Conservation (phyloP, 2,329 filamentous ascomycete genomes). For the Gyromitra esculenta region DNA sequence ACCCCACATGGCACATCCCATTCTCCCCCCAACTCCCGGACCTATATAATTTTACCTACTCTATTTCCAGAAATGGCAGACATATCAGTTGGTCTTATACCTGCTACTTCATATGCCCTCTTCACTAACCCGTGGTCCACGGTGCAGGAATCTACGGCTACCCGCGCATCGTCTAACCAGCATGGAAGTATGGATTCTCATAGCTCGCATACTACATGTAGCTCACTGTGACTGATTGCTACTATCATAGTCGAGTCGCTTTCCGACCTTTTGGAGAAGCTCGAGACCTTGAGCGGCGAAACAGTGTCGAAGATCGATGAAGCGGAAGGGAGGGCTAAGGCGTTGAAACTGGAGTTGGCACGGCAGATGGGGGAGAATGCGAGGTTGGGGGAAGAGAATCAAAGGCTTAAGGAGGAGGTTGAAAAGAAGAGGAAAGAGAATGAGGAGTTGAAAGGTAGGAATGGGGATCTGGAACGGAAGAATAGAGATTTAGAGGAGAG, state of each 20-base stretch:
- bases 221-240: background rate
- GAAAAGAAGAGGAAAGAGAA: conserved; percentile 14
- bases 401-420: conserved; percentile 21
- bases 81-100: conserved; percentile 16
- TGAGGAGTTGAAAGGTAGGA: conserved; percentile 5
- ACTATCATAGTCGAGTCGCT: conserved; percentile 15
- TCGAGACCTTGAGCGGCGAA: conserved; percentile 20
- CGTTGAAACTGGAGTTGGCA: conserved; percentile 20
- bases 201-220: background rate
- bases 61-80: background rate
- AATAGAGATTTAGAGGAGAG: conserved; percentile 10
- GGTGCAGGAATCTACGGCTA: background rate
- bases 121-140: conserved; percentile 4
- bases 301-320: conserved; percentile 28
- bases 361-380: conserved; percentile 14
- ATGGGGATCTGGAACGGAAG: background rate
- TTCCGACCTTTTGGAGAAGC: background rate
- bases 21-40: background rate
- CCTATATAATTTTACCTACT: background rate
- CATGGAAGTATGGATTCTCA: conserved; percentile 18
- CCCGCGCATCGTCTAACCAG: background rate
- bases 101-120: background rate
- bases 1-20: conserved; percentile 8
- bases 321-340: conserved; percentile 14
- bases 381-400: background rate